Conservation (phyloP, 345 rosid genomes). For the Eucalyptus dawsonii region DNA sequence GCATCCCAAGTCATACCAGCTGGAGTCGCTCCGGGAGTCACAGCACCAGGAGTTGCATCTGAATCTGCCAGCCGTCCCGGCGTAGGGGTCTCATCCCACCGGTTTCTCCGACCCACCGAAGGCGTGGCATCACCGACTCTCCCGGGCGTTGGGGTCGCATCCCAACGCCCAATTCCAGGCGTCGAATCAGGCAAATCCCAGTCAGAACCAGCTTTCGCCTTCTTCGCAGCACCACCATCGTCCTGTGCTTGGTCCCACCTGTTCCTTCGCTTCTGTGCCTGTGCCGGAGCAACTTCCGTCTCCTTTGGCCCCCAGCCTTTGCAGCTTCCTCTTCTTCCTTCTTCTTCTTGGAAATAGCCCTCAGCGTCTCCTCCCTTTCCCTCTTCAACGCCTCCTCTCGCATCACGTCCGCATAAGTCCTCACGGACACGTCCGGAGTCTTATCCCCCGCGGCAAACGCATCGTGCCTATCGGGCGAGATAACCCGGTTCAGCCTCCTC, state of each 20-base stretch:
- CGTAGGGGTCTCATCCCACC: slow-evolving; percentile 98
- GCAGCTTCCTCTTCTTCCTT: slow-evolving; percentile 75
- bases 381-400: slow-evolving; percentile 70
- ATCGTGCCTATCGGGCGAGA: slow-evolving; percentile 94
- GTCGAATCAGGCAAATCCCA: slow-evolving; percentile 93
- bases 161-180: slow-evolving; percentile 88
- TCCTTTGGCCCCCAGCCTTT: slow-evolving; percentile 24
- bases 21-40: slow-evolving; percentile 90
- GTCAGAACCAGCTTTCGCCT: slow-evolving; percentile 65
- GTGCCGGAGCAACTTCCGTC: slow-evolving; percentile 8
- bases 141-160: slow-evolving; percentile 84
- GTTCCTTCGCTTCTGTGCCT: slow-evolving; percentile 80
- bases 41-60: slow-evolving; percentile 89
- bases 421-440: slow-evolving; percentile 75
- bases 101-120: slow-evolving; percentile 59
- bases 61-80: slow-evolving; percentile 88
- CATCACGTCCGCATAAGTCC: slow-evolving; percentile 83
- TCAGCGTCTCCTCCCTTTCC: slow-evolving; percentile 70
- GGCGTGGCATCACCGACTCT: slow-evolving; percentile 79
- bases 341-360: slow-evolving; percentile 35
- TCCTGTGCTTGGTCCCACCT: slow-evolving; percentile 92
- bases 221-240: slow-evolving; percentile 39
- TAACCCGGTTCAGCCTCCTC: slow-evolving; percentile 66
- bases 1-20: slow-evolving; percentile 96
- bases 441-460: slow-evolving; percentile 86